Evolutionary conservation across 345 rosid genomes (phyloP).

Genomic region (Cardiospermum halicacabum): DNA sequence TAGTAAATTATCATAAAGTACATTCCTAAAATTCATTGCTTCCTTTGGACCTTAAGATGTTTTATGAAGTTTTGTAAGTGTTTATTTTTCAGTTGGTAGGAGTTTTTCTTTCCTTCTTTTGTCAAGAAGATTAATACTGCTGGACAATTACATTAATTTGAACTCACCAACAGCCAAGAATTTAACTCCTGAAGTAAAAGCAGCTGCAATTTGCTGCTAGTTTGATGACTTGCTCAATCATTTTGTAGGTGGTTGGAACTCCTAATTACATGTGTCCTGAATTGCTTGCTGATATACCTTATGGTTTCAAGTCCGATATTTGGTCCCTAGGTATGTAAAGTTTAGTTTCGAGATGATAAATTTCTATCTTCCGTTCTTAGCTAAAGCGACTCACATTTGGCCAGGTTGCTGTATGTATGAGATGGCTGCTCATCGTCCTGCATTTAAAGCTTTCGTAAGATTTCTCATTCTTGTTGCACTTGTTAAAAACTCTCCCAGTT

Average conservation of each 20-base stretch:
- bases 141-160: neutral
- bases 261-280: conserved; percentile 99
- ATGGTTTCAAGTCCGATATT: conserved; percentile 97
- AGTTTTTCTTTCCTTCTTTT: neutral
- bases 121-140: neutral
- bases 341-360: neutral
- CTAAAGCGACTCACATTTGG: conserved; percentile 30
- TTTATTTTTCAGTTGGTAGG: neutral
- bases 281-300: conserved; percentile 94
- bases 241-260: conserved; percentile 92
- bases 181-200: neutral
- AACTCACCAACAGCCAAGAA: neutral
- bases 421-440: conserved; percentile 98
- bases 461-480: conserved; percentile 13
- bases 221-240: conserved; percentile 8
- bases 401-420: conserved; percentile 98
- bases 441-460: conserved; percentile 98
- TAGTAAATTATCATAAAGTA: neutral
- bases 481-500: conserved; percentile 3
- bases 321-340: conserved; percentile 84
- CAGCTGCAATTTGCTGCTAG: conserved; percentile 10
- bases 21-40: too few relatives aligned
- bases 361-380: conserved; percentile 1
- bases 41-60: neutral
- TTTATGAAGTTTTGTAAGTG: neutral